These are phyloP conservation scores for Suillus sp. DNA, from an alignment of 768 basidiomycete genomes.

Conservation along the genomic window DNA sequence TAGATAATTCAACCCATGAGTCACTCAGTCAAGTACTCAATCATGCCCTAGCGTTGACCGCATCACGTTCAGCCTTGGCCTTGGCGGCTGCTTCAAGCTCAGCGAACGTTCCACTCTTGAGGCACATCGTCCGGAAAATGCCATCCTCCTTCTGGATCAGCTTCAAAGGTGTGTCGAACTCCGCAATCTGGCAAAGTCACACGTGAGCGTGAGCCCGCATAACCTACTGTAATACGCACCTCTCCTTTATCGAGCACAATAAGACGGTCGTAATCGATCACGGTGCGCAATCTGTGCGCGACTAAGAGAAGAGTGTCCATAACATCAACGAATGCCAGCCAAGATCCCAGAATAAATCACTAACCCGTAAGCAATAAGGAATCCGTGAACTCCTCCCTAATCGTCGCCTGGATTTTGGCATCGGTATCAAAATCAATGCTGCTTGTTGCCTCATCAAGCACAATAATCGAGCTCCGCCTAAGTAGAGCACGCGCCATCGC, in stretches of 20 bases:
- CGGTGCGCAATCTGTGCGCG: conserved; percentile 73
- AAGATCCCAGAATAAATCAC: conserved; percentile 22
- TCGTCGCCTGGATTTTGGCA: conserved; percentile 86
- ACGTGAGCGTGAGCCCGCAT: not conserved
- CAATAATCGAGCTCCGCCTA: conserved; percentile 69
- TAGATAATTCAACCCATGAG: not conserved
- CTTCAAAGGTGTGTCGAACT: conserved; percentile 74
- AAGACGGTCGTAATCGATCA: conserved; percentile 80
- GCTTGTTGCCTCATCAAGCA: conserved; percentile 83
- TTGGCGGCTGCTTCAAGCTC: conserved; percentile 64
- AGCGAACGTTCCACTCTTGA: conserved; percentile 65
- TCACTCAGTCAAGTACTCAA: not conserved
- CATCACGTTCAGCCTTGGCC: conserved; percentile 33
- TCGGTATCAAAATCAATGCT: conserved; percentile 89
- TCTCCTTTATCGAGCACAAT: conserved; percentile 66
- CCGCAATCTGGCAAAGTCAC: conserved; percentile 41
- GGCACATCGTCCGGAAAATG: conserved; percentile 68
- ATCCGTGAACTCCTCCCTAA: conserved; percentile 80
- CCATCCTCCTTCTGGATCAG: conserved; percentile 64
- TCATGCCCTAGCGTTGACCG: not conserved
- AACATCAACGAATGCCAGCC: conserved; percentile 8
- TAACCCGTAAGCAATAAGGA: conserved; percentile 73
- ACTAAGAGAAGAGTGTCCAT: conserved; percentile 32
- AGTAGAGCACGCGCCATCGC: conserved; percentile 84
- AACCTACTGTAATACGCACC: conserved; percentile 31